Evolutionary conservation across 257 asterid genomes (phyloP), one percentile per base, ranked within the genome.

Genomic region (Coffea eugenioides): DNA sequence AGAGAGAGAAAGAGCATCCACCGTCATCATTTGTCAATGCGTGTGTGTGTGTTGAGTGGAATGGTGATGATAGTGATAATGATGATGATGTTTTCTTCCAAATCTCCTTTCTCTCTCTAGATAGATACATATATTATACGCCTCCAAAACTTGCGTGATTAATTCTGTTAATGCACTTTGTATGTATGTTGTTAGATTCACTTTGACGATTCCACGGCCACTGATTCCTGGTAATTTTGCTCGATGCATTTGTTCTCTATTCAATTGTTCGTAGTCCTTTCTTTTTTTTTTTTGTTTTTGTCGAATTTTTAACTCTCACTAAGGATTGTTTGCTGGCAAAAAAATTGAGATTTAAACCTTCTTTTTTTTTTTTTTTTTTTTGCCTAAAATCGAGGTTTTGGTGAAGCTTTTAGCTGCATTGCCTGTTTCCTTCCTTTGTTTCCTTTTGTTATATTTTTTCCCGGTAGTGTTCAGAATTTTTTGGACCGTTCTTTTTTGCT

Each of bases 371-470:
- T 43, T 16, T n/a, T 54, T 39, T 39, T 4, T 39, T 39, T 39
- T 39, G 43, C 43, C 51, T 46, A 27, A 5, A 43, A 21, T 71
- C 21, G n/a, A n/a, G 57, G 25, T 48, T 48, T 71, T 71, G 43
- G 9, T 48, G 36, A 27, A 48, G 11, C n/a, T 41, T 23, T 70
- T 46, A 46, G 75, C 76, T 43, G 76, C 76, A 72, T 72, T 72
- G 25, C 6, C 16, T 48, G 49, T 25, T 72, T 2, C 12, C 48
- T 48, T 46, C 0, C 14, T 71, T 12, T 0, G 0, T 71, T 31
- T 23, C 34, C 34, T 2, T 1, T 54, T 54, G 4, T 5, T 56
- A 7, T 49, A 0, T 4, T 71, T 23, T 45, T n/a, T 71, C 4
- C 23, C 11, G 13, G 31, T 52, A 10, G 23, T 31, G 36, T 8